These are phyloP conservation scores for Pseudoneurospora amorphoporcata DNA, from an alignment of 495 filamentous ascomycete species.

Conservation along the genomic window DNA sequence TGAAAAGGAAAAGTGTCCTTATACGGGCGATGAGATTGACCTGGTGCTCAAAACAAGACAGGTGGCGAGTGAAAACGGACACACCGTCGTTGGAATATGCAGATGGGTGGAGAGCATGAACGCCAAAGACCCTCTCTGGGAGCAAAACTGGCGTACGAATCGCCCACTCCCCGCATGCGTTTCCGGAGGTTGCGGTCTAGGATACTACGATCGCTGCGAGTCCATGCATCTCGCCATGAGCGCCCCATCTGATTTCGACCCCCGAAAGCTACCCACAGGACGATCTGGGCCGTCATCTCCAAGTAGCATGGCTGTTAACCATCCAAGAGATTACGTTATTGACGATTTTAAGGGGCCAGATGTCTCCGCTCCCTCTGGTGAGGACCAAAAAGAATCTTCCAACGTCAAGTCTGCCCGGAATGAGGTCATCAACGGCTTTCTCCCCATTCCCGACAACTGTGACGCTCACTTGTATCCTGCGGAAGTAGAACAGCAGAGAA, in stretches of 20 bases:
- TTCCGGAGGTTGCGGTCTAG: neutral
- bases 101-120: neutral
- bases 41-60: neutral
- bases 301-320: neutral
- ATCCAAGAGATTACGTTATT: neutral
- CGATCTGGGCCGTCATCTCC: neutral
- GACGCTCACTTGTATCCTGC: neutral
- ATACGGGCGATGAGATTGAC: neutral
- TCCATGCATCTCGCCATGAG: neutral
- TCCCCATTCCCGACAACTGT: neutral
- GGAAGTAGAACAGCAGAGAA: neutral
- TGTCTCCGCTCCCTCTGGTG: neutral
- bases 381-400: neutral
- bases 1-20: neutral
- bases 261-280: neutral
- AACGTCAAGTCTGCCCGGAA: neutral
- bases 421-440: neutral
- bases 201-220: neutral
- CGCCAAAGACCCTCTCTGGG: neutral
- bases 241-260: neutral
- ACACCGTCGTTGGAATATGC: neutral
- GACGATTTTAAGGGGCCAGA: neutral
- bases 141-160: neutral
- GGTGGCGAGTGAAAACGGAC: neutral
- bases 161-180: neutral